Evolutionary conservation across 257 asterid species (phyloP), one percentile per base, ranked within the genome.

Genomic region (Solanum verrucosum): DNA sequence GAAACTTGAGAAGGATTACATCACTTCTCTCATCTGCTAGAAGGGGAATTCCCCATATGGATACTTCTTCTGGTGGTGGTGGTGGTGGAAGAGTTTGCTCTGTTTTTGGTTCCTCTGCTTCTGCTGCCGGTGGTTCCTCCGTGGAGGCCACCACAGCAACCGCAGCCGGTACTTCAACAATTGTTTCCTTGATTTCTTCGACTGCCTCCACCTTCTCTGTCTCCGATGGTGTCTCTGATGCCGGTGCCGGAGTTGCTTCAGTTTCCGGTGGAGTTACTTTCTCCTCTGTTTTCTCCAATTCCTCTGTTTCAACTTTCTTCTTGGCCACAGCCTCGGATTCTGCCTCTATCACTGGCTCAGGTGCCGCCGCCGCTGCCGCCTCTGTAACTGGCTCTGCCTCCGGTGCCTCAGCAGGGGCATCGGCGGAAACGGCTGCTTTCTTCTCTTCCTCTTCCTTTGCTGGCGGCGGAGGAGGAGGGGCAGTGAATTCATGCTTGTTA

Each of bases 161-260:
- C 13, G 93, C 70, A 6, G 95, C 91, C 74, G 98, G 88, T n/a
- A 92, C 98, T 89, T 96, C 99, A 14, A 94, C 95, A 78, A 95
- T 95, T 5, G 98, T 96, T 84, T 95, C 98, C 65, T 95, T 96
- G 72, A 95, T 93, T 88, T 95, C 97, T 89, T 96, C 99, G 0
- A 82, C 91, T 12, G 91, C 93, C 67, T 91, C 95, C 3, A 68
- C 81, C 87, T 92, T 94, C 67, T 91, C 97, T 23, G 31, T n/a
- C 27, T 59, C 78, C 23, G 29, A 88, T 4, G 92, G 84, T 25
- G 37, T 85, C 1, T 72, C 84, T 10, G 67, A 59, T 0, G 34
- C 60, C 1, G 91, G 40, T 1, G 88, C 70, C 40, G 87, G 77
- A 33, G 90, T 68, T 6, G 46, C 88, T 82, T 91, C 93, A 2